Percentiles rank a stretch among this genome's conserved stretches.
Evolutionary conservation across 139 green algal genomes (phyloP).

Genomic region (Coelastrella sp.): DNA sequence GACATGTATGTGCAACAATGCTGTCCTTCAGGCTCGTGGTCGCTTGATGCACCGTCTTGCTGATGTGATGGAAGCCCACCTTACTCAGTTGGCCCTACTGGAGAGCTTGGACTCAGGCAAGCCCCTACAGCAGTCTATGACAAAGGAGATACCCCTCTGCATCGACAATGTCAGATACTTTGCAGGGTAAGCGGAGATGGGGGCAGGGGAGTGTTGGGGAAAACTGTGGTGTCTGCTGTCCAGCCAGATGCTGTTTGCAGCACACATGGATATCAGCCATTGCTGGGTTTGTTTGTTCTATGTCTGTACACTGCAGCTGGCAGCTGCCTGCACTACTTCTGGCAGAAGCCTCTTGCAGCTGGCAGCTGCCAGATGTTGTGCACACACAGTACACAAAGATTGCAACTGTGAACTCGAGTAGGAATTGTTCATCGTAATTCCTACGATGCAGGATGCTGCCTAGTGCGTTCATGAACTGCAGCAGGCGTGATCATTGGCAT

Average conservation of each 20-base stretch:
- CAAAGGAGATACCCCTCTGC: conserved; percentile 59
- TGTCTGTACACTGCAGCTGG: too few relatives aligned
- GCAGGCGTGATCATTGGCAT: too few relatives aligned
- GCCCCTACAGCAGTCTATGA: conserved; percentile 43
- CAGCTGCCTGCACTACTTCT: too few relatives aligned
- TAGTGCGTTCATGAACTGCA: too few relatives aligned
- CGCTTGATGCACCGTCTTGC: conserved; percentile 70
- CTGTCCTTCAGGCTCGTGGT: conserved; percentile 48
- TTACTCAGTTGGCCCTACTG: conserved; percentile 68
- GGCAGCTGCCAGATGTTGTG: too few relatives aligned
- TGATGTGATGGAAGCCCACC: conserved; percentile 69
- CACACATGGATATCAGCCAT: too few relatives aligned
- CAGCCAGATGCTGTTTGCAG: background rate
- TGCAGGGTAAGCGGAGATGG: conserved; percentile 55
- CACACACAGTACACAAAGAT: too few relatives aligned
- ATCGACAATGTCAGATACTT: conserved; percentile 76
- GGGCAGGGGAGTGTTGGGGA: background rate
- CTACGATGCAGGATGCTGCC: too few relatives aligned
- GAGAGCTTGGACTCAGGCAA: conserved; percentile 75
- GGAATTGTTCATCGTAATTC: too few relatives aligned
- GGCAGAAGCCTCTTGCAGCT: too few relatives aligned
- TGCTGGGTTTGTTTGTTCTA: too few relatives aligned
- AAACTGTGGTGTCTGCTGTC: background rate
- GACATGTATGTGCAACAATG: conserved; percentile 4
- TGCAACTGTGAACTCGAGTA: too few relatives aligned